Base-by-base conservation (phyloP, 2,329 filamentous ascomycete genomes). In the Leptodontidium sp. region DNA sequence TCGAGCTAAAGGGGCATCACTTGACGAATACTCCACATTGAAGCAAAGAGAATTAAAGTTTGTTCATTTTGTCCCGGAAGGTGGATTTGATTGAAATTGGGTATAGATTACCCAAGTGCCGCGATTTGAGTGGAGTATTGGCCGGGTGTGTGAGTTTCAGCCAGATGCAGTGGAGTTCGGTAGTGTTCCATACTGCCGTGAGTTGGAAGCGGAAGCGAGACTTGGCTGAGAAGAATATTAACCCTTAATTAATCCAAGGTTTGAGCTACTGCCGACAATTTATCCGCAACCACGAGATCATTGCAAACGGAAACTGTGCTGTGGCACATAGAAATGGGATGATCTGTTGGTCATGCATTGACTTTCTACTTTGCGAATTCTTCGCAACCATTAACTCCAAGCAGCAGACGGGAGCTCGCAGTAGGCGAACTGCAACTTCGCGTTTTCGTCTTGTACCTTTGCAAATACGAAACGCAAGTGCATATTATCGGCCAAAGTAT, bases 11-110 rank as follows among this genome's bases (percentile, higher is more conserved):
- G 40, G 32, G 15, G 35, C 15, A 11, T 38, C 53, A 57, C 7
- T 40, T 40, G 35, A 57, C 17, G 38, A 38, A 59, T 40, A 4
- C 12, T 38, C n/a, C n/a, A 26, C 35, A 59, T 43, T 14, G 38
- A 59, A 24, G 55, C n/a, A 21, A 43, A 43, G 35, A 15, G 24
- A 59, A 43, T 24, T 59, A 59, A 43, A 59, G 35, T 45, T 15
- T 59, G n/a, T 24, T 59, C n/a, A 38, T 24, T n/a, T 26, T 38
- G 11, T 24, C 8, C 35, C 55, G 8, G 21, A 21, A 7, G 8
- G 55, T 15, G 7, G 32, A 57, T 57, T 35, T 40, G 53, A 57
- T 40, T 35, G 32, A 40, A 40, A 35, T n/a, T 32, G 12, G 35
- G 35, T 24, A 14, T 6, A 59, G n/a, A 40, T 40, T 59, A 21